phyloP scores from a whole-genome alignment of 192 early-diverging fungal species.

The Rhizophagus clarus region DNA sequence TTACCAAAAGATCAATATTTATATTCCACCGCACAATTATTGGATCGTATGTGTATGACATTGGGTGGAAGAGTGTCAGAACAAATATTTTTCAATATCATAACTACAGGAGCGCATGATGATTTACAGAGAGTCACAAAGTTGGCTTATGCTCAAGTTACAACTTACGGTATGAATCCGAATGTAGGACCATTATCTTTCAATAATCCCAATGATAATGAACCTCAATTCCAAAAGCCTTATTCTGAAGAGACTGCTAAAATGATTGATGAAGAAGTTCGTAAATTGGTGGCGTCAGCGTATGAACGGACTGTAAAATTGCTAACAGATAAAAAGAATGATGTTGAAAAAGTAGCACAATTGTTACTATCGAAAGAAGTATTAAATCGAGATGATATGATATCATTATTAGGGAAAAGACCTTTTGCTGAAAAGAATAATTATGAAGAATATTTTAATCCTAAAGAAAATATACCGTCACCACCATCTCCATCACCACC shows the following conservation, averaged over 20 bases:
- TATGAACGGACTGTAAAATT: conserved; percentile 84
- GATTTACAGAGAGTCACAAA: conserved; percentile 97
- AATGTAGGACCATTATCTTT: conserved; percentile 88
- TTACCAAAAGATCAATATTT: conserved; percentile 97
- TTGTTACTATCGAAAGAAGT: conserved; percentile 97
- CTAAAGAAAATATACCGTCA: neutral
- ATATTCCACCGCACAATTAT: conserved; percentile 88
- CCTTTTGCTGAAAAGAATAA: conserved; percentile 76
- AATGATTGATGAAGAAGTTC: conserved; percentile 94
- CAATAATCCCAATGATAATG: conserved; percentile 63
- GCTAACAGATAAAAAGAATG: conserved; percentile 79
- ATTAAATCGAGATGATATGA: conserved; percentile 94
- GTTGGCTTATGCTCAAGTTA: conserved; percentile 95
- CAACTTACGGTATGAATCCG: conserved; percentile 93
- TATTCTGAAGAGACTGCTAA: conserved; percentile 93
- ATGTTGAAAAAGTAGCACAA: conserved; percentile 92
- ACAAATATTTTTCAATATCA: conserved; percentile 87
- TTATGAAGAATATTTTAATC: conserved; percentile 60
- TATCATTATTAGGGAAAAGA: conserved; percentile 80
- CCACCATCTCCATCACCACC: neutral
- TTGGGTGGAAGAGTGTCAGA: conserved; percentile 86
- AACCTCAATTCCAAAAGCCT: conserved; percentile 89
- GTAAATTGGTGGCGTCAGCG: conserved; percentile 77
- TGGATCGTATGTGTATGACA: conserved; percentile 92
- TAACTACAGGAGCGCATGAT: conserved; percentile 98